phyloP scores from a whole-genome alignment of 176 grass and related monocot genomes.

The Carex littledalei region DNA sequence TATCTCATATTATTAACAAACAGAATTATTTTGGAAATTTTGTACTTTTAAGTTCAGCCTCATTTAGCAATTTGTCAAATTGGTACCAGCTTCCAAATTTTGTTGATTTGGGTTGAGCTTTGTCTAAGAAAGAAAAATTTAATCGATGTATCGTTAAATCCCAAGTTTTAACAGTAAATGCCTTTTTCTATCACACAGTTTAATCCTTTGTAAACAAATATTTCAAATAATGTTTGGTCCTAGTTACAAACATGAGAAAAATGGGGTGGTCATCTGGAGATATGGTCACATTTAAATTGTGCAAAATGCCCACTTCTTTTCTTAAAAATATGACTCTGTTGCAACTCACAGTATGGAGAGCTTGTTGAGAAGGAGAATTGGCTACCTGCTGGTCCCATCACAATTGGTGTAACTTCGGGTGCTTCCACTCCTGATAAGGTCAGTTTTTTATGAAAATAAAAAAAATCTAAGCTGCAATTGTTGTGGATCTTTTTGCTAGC shows the following conservation, averaged over 20 bases:
- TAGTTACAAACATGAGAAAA: background rate
- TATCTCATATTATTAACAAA: background rate
- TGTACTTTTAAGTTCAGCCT: background rate
- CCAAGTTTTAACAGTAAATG: background rate
- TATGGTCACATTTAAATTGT: background rate
- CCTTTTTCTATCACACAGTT: background rate
- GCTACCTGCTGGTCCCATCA: constrained; percentile 70
- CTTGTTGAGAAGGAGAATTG: constrained; percentile 86
- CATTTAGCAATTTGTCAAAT: background rate
- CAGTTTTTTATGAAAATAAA: background rate
- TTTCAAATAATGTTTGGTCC: background rate
- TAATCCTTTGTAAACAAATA: background rate
- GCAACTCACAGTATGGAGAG: constrained; percentile 61
- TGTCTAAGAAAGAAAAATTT: background rate
- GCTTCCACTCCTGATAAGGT: constrained; percentile 98
- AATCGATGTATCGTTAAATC: background rate
- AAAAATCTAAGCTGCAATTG: background rate
- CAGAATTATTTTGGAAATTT: background rate
- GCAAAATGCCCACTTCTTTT: background rate
- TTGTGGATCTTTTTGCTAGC: background rate
- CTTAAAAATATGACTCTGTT: constrained; percentile 7
- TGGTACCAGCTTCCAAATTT: background rate
- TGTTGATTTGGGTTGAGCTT: background rate
- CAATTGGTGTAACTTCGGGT: constrained; percentile 82
- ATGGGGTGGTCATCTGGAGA: background rate